These are phyloP conservation scores for Heliamphora exappendiculata DNA, from an alignment of 148 eudicot species.

Conservation along the genomic window DNA sequence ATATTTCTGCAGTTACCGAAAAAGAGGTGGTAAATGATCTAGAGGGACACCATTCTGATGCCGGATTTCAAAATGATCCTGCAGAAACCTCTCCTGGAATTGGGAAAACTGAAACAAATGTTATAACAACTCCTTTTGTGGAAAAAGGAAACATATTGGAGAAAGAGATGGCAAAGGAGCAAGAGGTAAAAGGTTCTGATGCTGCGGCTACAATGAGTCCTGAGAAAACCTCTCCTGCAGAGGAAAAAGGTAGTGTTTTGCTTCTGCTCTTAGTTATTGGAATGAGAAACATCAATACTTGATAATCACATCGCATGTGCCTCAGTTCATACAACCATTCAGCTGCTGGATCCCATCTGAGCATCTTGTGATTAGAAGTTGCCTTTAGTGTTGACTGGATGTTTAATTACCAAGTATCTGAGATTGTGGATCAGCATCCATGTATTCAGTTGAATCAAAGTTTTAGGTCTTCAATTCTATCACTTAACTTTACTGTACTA, in stretches of 20 bases:
- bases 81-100: slow-evolving; percentile 8
- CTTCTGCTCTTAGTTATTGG: slow-evolving; percentile 8
- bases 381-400: slow-evolving; percentile 1
- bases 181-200: slow-evolving; percentile 3
- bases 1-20: slow-evolving; percentile 7
- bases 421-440: background rate
- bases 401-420: too few species aligned
- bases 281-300: background rate
- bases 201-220: background rate
- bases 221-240: slow-evolving; percentile 7
- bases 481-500: background rate
- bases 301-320: background rate
- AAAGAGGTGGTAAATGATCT: slow-evolving; percentile 12
- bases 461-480: background rate
- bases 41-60: slow-evolving; percentile 11
- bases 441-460: background rate
- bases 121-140: background rate
- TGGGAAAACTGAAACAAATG: background rate
- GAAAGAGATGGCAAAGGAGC: background rate
- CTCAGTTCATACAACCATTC: background rate
- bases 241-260: slow-evolving; percentile 13
- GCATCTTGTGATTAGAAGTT: background rate
- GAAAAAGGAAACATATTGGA: slow-evolving; percentile 2
- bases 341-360: background rate
- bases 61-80: slow-evolving; percentile 3